Evolutionary conservation across 768 basidiomycete genomes (phyloP).

Genomic region (Coprinopsis sp.): DNA sequence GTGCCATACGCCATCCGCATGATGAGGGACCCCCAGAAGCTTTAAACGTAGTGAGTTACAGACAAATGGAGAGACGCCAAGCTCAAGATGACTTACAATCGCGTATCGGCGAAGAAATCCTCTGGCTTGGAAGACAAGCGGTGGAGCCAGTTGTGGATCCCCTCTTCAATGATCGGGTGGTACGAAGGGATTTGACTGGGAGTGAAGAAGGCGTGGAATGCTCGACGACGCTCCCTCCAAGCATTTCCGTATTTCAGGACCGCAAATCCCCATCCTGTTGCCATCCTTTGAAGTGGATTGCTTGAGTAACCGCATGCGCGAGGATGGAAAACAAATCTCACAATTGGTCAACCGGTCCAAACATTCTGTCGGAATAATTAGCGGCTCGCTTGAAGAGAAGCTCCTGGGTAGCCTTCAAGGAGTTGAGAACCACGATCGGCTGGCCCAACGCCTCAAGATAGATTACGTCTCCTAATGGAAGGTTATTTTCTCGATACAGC

Average conservation of each 20-base stretch:
- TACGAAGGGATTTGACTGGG: slow-evolving; percentile 19
- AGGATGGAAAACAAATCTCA: slow-evolving; percentile 1
- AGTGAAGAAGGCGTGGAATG: slow-evolving; percentile 20
- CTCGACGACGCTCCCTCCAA: slow-evolving; percentile 25
- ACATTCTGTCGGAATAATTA: slow-evolving; percentile 23
- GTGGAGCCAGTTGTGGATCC: slow-evolving; percentile 18
- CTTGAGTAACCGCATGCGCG: neutral
- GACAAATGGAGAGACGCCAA: neutral
- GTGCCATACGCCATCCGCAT: slow-evolving; percentile 27
- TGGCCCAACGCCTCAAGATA: slow-evolving; percentile 25
- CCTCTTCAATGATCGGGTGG: slow-evolving; percentile 21
- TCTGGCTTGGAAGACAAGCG: slow-evolving; percentile 17
- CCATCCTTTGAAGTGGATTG: slow-evolving; percentile 5
- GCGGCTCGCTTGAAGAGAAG: slow-evolving; percentile 25
- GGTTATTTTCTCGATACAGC: neutral
- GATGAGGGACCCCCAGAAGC: slow-evolving; percentile 13
- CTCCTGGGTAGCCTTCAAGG: slow-evolving; percentile 20
- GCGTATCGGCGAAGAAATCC: slow-evolving; percentile 21
- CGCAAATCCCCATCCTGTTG: slow-evolving; percentile 22
- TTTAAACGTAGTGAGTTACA: neutral
- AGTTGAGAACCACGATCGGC: slow-evolving; percentile 23
- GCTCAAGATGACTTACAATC: slow-evolving; percentile 2
- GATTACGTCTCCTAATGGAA: slow-evolving; percentile 13
- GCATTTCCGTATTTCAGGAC: slow-evolving; percentile 21
- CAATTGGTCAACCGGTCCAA: slow-evolving; percentile 17